Conservation (phyloP, 352 stramenopile genomes). For the Phytophthora hibernalis region DNA sequence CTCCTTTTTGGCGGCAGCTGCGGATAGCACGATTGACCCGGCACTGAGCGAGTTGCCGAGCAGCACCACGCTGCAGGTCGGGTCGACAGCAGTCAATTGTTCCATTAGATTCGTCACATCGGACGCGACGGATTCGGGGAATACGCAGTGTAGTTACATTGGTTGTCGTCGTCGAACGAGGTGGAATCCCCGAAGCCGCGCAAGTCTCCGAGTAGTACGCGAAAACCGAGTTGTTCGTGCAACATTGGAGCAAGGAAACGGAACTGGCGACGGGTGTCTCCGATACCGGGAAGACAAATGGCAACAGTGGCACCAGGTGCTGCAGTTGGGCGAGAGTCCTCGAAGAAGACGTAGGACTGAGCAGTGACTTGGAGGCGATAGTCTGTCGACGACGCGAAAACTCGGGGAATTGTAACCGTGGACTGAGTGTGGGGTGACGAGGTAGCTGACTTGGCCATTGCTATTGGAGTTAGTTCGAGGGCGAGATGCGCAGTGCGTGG, state of each 20-base stretch:
- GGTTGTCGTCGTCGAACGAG: constrained; percentile 18
- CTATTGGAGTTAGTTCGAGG: not conserved
- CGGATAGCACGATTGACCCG: constrained; percentile 43
- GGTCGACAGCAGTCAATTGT: constrained; percentile 26
- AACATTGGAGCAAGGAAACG: constrained; percentile 48
- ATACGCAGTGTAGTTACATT: constrained; percentile 29
- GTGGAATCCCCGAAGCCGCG: constrained; percentile 56
- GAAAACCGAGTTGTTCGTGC: constrained; percentile 39
- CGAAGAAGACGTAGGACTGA: constrained; percentile 42
- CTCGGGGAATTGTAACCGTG: constrained; percentile 16
- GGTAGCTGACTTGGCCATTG: not conserved
- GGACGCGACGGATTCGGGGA: constrained; percentile 40
- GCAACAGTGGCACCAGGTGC: constrained; percentile 25
- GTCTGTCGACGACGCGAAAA: constrained; percentile 33
- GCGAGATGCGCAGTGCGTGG: not conserved
- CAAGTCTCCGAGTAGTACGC: constrained; percentile 48
- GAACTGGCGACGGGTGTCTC: constrained; percentile 51
- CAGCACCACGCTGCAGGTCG: constrained; percentile 38
- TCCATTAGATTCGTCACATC: constrained; percentile 40
- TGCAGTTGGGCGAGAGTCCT: constrained; percentile 41
- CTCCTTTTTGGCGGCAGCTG: constrained; percentile 10
- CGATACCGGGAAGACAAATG: constrained; percentile 51
- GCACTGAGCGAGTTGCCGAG: constrained; percentile 49
- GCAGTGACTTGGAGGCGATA: constrained; percentile 24
- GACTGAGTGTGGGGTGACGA: not conserved